phyloP scores from a whole-genome alignment of 495 filamentous ascomycete genomes.

The Collariella sp. region DNA sequence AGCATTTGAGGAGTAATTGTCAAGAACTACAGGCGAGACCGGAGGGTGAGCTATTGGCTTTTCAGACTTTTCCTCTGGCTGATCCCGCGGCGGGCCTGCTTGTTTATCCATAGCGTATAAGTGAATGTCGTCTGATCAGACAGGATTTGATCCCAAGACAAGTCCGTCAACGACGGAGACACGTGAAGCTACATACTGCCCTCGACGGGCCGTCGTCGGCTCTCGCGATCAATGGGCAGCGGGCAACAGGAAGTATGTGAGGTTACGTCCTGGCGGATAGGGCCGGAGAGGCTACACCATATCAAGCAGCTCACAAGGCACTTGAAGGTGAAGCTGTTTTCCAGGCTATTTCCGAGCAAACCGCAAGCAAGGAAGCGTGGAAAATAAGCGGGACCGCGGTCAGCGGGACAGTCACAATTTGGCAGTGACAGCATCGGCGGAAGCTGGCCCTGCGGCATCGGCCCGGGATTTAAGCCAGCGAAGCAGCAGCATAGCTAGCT shows the following conservation, averaged over 20 bases:
- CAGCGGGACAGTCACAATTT: not conserved
- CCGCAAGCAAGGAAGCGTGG: conserved; percentile 1
- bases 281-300: not conserved
- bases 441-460: conserved; percentile 8
- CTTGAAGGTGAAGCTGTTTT: not conserved
- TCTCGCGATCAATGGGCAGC: not conserved
- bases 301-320: not conserved
- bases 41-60: not conserved
- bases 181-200: not conserved
- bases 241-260: not conserved
- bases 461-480: not conserved
- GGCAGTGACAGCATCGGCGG: not conserved
- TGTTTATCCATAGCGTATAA: not conserved
- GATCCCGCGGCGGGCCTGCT: not conserved
- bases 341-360: conserved; percentile 8
- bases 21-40: not conserved
- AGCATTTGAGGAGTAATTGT: not conserved
- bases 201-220: not conserved
- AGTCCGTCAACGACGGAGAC: no score
- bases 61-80: not conserved
- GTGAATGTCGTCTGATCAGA: not conserved
- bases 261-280: not conserved
- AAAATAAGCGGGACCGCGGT: conserved; percentile 7
- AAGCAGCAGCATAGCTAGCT: not conserved
- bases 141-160: not conserved